Conservation (phyloP, 2,329 filamentous ascomycete species). For the Paracamarosporium sp. region DNA sequence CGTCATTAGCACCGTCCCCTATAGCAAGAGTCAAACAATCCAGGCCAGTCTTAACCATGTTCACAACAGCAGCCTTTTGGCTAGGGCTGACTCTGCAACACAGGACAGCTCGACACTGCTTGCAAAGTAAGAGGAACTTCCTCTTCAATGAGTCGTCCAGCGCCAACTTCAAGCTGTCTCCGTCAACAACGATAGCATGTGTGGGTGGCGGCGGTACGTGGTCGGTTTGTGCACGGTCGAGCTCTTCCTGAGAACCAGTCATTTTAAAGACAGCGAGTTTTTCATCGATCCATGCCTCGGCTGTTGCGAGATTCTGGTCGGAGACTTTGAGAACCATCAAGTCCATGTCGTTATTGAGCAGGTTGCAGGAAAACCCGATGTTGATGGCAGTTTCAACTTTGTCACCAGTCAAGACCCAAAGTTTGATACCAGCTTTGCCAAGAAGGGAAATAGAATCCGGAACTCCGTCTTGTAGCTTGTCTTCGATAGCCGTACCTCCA, state of each 20-base stretch:
- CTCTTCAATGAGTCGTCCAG: constrained; percentile 83
- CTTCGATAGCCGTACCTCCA: constrained; percentile 96
- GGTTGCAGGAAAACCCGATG: constrained; percentile 98
- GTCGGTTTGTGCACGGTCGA: constrained; percentile 77
- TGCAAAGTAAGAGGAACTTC: constrained; percentile 93
- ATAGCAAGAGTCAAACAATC: constrained; percentile 96
- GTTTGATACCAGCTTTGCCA: constrained; percentile 92
- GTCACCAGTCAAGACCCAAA: constrained; percentile 98
- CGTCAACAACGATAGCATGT: constrained; percentile 93
- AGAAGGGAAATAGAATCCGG: constrained; percentile 93
- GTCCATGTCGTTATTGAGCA: constrained; percentile 98
- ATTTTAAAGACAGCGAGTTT: constrained; percentile 76
- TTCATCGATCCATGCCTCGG: constrained; percentile 76
- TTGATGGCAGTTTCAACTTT: constrained; percentile 99
- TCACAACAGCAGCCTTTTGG: constrained; percentile 96
- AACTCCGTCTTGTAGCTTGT: constrained; percentile 94
- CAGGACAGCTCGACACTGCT: constrained; percentile 94
- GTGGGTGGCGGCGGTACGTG: constrained; percentile 87
- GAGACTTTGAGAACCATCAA: constrained; percentile 87
- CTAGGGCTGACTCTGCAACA: constrained; percentile 97
- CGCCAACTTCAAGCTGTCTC: constrained; percentile 88
- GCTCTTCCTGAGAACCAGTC: constrained; percentile 84
- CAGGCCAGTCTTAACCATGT: constrained; percentile 91
- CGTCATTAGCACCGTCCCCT: constrained; percentile 89
- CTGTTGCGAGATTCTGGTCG: constrained; percentile 70